Evolutionary conservation across 1,139 yeast species (phyloP).

Genomic region (Pichiaceae sp.): DNA sequence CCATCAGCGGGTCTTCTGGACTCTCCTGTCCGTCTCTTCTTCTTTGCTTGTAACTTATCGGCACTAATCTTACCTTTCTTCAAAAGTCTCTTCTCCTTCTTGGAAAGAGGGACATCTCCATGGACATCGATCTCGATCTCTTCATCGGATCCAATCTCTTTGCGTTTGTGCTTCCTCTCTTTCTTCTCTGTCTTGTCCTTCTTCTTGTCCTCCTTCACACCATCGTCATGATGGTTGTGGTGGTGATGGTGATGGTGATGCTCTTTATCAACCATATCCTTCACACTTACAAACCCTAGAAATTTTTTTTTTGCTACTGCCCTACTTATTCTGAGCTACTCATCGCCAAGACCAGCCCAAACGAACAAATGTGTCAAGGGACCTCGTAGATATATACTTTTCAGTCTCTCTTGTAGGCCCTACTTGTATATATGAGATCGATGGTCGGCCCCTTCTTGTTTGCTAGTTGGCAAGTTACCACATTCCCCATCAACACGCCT

Average conservation of each 20-base stretch:
- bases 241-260: conserved; percentile 2
- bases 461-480: too few relatives aligned
- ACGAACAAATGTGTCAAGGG: too few relatives aligned
- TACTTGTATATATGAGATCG: too few relatives aligned
- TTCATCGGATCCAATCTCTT: conserved; percentile 25
- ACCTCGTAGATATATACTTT: too few relatives aligned
- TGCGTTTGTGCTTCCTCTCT: conserved; percentile 8
- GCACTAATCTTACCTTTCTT: conserved; percentile 70
- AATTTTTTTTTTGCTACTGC: background rate
- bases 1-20: conserved; percentile 5
- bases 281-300: background rate
- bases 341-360: too few relatives aligned
- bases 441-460: too few relatives aligned
- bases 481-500: background rate
- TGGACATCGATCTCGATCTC: conserved; percentile 78
- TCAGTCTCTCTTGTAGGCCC: too few relatives aligned
- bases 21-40: conserved; percentile 15
- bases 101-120: conserved; percentile 77
- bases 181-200: conserved; percentile 7
- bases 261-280: conserved; percentile 8
- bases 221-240: conserved; percentile 1
- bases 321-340: too few relatives aligned
- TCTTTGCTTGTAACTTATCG: conserved; percentile 43
- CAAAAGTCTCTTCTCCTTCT: conserved; percentile 80
- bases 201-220: background rate